A percentile compares a stretch with the other conserved stretches of the same genome.
These are phyloP conservation scores for Aspergillus clavatus DNA, from an alignment of 2,329 filamentous ascomycete genomes.

Conservation along the genomic window DNA sequence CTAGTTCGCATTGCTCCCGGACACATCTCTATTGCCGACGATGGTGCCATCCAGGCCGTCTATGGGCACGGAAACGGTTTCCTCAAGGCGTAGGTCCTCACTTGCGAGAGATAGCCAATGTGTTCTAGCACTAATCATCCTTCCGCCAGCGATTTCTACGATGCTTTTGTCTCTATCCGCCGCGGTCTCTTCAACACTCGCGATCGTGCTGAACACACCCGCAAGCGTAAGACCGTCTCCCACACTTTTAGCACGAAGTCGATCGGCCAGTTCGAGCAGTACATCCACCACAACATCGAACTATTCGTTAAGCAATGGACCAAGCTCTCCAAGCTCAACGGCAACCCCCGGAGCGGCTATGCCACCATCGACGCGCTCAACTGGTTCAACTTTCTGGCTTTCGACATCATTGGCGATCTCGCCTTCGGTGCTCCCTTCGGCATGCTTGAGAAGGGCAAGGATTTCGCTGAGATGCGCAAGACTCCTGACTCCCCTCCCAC, in stretches of 20 bases:
- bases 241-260: constrained; percentile 83
- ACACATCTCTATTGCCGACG: constrained; percentile 77
- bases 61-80: constrained; percentile 79
- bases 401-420: constrained; percentile 56
- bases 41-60: constrained; percentile 67
- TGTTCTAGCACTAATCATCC: not conserved
- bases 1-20: constrained; percentile 78
- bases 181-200: constrained; percentile 87
- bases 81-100: constrained; percentile 56
- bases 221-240: constrained; percentile 83
- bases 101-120: not conserved
- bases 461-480: constrained; percentile 68
- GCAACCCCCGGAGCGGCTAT: constrained; percentile 48
- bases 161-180: constrained; percentile 82
- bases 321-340: constrained; percentile 49
- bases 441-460: constrained; percentile 72
- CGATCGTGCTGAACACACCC: constrained; percentile 72
- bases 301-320: constrained; percentile 71
- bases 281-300: constrained; percentile 75
- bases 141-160: constrained; percentile 68
- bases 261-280: constrained; percentile 79
- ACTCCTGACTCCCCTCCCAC: constrained; percentile 58
- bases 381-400: constrained; percentile 71
- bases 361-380: constrained; percentile 67
- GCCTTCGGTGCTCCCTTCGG: constrained; percentile 75